phyloP scores from a whole-genome alignment of 2,329 filamentous ascomycete genomes.

The Tetracladium maxilliforme region DNA sequence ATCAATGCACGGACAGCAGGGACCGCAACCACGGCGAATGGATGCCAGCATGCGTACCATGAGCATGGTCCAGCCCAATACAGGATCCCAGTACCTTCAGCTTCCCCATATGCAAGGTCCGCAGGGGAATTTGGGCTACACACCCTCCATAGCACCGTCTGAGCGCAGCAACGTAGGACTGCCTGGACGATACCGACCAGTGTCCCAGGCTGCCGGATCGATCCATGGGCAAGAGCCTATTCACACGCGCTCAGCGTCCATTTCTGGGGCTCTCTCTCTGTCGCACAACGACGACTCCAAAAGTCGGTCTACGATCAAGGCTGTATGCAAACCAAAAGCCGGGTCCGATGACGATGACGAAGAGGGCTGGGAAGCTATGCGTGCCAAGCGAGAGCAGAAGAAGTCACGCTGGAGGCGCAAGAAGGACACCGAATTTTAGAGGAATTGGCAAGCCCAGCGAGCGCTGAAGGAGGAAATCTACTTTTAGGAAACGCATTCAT shows the following conservation, averaged over 20 bases:
- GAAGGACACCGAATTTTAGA: slow-evolving; percentile 23
- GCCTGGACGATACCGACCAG: slow-evolving; percentile 79
- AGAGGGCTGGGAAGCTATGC: slow-evolving; percentile 56
- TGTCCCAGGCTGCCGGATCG: slow-evolving; percentile 45
- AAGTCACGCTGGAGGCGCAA: slow-evolving; percentile 49
- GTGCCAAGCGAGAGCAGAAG: slow-evolving; percentile 54
- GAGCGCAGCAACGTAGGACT: slow-evolving; percentile 90
- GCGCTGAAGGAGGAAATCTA: too few species aligned
- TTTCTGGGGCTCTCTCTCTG: slow-evolving; percentile 12
- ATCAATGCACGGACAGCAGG: too few species aligned
- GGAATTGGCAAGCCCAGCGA: too few species aligned
- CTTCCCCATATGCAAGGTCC: slow-evolving; percentile 3
- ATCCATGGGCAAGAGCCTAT: slow-evolving; percentile 11
- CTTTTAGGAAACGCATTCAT: too few species aligned
- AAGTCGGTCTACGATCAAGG: slow-evolving; percentile 20
- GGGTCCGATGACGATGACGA: slow-evolving; percentile 48
- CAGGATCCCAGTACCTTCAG: too few species aligned
- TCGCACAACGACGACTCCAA: slow-evolving; percentile 19
- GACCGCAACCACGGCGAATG: slow-evolving; percentile 30
- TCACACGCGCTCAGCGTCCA: slow-evolving; percentile 14
- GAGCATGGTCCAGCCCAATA: slow-evolving; percentile 68
- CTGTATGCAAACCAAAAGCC: slow-evolving; percentile 21
- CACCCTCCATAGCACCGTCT: slow-evolving; percentile 84
- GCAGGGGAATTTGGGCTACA: slow-evolving; percentile 46
- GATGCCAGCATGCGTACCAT: too few species aligned